Evolutionary conservation across 202 grass and related monocot species (phyloP).

Genomic region (Panicum hallii): DNA sequence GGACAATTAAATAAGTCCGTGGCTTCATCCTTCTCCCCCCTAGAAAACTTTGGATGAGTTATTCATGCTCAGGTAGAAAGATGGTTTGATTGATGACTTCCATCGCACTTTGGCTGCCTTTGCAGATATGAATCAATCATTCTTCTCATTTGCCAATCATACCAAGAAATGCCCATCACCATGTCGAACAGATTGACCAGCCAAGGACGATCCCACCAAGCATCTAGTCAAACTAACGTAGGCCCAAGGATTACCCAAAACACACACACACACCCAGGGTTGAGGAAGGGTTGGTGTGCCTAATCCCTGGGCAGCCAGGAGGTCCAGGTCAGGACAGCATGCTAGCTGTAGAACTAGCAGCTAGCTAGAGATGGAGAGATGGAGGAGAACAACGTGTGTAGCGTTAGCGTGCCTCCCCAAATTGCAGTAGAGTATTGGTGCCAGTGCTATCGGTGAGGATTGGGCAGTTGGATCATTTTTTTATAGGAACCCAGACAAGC

Average conservation of each 20-base stretch:
- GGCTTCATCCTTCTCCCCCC: background rate
- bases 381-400: background rate
- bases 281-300: background rate
- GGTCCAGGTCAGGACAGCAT: background rate
- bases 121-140: background rate
- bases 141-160: slow-evolving; percentile 1
- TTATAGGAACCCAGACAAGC: background rate
- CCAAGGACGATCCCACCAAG: background rate
- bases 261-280: background rate
- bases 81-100: background rate
- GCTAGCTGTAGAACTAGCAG: background rate
- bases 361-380: background rate
- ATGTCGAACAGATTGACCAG: slow-evolving; percentile 14
- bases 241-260: background rate
- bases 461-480: background rate
- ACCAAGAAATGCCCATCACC: background rate
- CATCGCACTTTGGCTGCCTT: background rate
- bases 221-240: background rate
- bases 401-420: background rate
- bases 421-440: slow-evolving; percentile 26
- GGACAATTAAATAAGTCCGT: background rate
- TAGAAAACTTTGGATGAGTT: background rate
- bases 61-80: slow-evolving; percentile 12
- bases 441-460: background rate
- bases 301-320: slow-evolving; percentile 25